phyloP scores from a whole-genome alignment of 257 asterid genomes.

The Nicotiana obtusifolia region DNA sequence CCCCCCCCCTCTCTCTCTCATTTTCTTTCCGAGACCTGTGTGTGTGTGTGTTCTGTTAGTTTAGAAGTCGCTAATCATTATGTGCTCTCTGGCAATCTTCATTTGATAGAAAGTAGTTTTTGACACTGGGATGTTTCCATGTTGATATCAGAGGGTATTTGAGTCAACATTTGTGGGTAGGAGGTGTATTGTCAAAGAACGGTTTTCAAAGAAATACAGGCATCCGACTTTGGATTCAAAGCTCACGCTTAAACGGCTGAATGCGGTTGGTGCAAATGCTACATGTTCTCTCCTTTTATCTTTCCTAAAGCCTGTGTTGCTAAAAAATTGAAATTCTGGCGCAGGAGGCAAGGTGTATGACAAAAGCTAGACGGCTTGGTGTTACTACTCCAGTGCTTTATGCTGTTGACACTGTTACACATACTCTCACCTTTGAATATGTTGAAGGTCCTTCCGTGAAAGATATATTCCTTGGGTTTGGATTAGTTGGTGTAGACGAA shows the following conservation, averaged over 20 bases:
- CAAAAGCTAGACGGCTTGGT: slow-evolving; percentile 90
- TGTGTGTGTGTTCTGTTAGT: neutral
- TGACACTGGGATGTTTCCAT: neutral
- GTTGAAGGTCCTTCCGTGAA: slow-evolving; percentile 79
- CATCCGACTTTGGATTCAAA: slow-evolving; percentile 81
- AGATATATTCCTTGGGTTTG: slow-evolving; percentile 75
- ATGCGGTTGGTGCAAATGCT: slow-evolving; percentile 61
- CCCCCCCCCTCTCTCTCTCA: neutral
- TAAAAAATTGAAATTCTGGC: slow-evolving; percentile 17
- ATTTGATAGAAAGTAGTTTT: neutral
- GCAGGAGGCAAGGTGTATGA: slow-evolving; percentile 93
- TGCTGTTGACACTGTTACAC: slow-evolving; percentile 62
- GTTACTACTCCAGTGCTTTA: slow-evolving; percentile 78
- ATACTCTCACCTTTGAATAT: slow-evolving; percentile 74
- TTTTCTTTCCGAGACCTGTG: neutral
- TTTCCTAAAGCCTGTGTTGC: slow-evolving; percentile 14
- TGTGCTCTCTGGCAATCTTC: neutral
- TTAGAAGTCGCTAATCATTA: neutral
- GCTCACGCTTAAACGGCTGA: slow-evolving; percentile 76
- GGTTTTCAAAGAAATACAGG: slow-evolving; percentile 87
- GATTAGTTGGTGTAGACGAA: slow-evolving; percentile 53
- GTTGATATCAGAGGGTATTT: slow-evolving; percentile 57
- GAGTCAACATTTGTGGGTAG: slow-evolving; percentile 79
- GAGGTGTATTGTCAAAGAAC: slow-evolving; percentile 76
- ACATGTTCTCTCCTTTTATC: neutral